Evolutionary conservation across 495 filamentous ascomycete species (phyloP), one percentile per base, ranked within the genome.

Genomic region (Penicillium simplicissimum): DNA sequence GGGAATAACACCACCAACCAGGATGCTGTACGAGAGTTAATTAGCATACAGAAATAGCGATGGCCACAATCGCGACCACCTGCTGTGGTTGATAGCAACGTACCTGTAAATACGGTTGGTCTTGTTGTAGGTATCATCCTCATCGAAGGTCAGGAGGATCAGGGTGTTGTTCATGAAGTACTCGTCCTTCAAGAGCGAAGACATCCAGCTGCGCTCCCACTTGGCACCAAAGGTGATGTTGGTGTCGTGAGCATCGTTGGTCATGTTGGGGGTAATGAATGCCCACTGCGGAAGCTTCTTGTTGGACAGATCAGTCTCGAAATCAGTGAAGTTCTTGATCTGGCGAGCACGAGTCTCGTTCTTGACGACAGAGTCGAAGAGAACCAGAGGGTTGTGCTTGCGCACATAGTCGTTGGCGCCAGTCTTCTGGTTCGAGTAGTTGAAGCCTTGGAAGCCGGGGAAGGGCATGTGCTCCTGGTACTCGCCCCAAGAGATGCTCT

Each of bases 181-280:
- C 42, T 79, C 68, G 72, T 90, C 80, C 5, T 79, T 69, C 36
- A 91, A 76, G 45, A 91, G 82, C 4, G 84, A 81, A 43, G 79
- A 75, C 1, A 92, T 69, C 76, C 88, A 90, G 25, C 58, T 65
- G 25, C 81, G 79, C 10, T 84, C 76, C 87, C 87, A 91, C 13
- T 66, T 66, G 3, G 81, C 84, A 8, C 84, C 83, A 58, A 83
- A 80, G 19, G 81, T 83, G 51, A 91, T 80, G 70, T 80, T 80
- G 52, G 85, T 86, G 71, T 92, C 88, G 65, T 92, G 88, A 31
- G 82, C 89, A 68, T 89, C 87, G 62, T 88, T 85, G 61, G 84
- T 79, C 88, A 91, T 90, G 78, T 90, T 90, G 19, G 89, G 89
- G 14, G 88, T 91, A 59, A 90, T 84, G 74, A 91, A 90, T 60